phyloP scores from a whole-genome alignment of 1,139 yeast genomes.

The Geotrichum bryndzae region DNA sequence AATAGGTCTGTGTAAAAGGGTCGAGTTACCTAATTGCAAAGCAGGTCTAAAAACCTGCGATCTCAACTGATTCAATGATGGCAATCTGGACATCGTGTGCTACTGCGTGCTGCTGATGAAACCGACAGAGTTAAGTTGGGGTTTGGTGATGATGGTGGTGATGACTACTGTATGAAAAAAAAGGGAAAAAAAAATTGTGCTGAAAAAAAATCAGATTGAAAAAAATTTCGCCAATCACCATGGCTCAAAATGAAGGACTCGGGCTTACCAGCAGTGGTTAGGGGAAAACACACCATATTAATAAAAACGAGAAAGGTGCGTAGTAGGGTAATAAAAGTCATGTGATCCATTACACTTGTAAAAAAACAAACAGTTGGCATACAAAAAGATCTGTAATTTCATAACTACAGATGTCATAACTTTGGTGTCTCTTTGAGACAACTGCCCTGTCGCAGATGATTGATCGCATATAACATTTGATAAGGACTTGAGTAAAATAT shows the following conservation, averaged over 20 bases:
- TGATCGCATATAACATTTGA: too few relatives aligned
- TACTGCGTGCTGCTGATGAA: neutral
- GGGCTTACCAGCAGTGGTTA: neutral
- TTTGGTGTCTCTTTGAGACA: neutral
- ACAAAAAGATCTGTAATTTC: neutral
- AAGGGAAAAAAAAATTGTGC: neutral
- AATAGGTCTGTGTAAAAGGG: conserved; percentile 8
- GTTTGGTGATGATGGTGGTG: neutral
- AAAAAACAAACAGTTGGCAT: neutral
- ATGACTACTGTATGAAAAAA: neutral
- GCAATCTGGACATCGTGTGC: conserved; percentile 12
- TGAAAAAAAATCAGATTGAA: neutral
- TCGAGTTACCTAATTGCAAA: conserved; percentile 14
- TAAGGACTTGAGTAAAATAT: too few relatives aligned
- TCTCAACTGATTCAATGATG: conserved; percentile 10
- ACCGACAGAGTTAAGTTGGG: neutral
- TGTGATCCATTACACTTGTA: neutral
- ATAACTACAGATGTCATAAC: neutral
- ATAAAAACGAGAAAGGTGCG: neutral
- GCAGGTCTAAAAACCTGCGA: conserved; percentile 13
- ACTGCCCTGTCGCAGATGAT: too few relatives aligned
- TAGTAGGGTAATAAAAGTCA: neutral
- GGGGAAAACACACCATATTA: neutral
- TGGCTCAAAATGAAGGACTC: neutral
- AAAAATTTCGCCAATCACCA: neutral